These are phyloP conservation scores for Dendrocalamus sinicus DNA, from an alignment of 176 grass and related monocot genomes.

Conservation along the genomic window DNA sequence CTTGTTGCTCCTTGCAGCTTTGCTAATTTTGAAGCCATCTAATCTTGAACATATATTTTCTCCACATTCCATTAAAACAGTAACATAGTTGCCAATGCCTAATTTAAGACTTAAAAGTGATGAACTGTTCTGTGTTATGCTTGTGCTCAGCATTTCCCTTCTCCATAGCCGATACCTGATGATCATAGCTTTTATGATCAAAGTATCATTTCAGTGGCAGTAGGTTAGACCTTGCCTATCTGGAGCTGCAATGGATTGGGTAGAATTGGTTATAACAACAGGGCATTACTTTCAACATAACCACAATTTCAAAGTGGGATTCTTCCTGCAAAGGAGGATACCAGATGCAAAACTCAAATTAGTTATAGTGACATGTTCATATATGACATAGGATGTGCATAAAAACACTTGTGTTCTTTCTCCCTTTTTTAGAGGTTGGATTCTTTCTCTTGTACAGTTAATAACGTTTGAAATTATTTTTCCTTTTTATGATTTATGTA, in stretches of 20 bases:
- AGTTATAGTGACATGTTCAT: background rate
- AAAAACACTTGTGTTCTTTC: background rate
- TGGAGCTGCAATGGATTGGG: background rate
- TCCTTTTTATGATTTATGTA: background rate
- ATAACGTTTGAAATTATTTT: background rate
- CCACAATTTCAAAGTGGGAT: background rate
- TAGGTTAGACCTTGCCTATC: background rate
- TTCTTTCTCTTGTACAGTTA: background rate
- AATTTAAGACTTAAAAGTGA: background rate
- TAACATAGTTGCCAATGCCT: background rate
- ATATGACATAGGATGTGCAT: background rate
- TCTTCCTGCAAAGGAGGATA: background rate
- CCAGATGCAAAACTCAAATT: slow-evolving; percentile 1
- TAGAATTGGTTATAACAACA: background rate
- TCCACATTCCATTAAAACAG: slow-evolving; percentile 2
- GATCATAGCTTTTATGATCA: slow-evolving; percentile 8
- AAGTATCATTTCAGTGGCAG: background rate
- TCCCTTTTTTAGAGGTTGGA: background rate
- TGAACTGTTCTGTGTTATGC: background rate
- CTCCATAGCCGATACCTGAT: background rate
- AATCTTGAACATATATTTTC: slow-evolving; percentile 29
- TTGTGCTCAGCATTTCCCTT: background rate
- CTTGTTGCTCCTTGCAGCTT: slow-evolving; percentile 32
- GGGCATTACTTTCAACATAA: background rate
- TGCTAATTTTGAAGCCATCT: background rate